Evolutionary conservation across 495 filamentous ascomycete species (phyloP), one percentile per base, ranked within the genome.

Genomic region (Podospora appendiculata): DNA sequence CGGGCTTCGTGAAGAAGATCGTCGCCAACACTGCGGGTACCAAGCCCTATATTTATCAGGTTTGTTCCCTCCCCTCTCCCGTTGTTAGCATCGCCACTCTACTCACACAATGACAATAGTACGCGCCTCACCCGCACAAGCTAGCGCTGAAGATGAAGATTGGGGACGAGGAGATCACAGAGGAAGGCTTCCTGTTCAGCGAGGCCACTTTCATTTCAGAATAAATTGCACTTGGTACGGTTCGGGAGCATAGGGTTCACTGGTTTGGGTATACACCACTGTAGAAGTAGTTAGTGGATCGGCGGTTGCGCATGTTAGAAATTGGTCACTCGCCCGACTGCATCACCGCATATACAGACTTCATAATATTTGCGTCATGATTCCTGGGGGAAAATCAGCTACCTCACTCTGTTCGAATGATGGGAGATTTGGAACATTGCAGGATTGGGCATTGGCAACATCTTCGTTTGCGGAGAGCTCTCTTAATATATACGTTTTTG

Each of bases 41-140:
- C 17, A 89, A 88, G 72, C 94, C 93, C 8, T 98, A 95, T 65
- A 96, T 98, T 63, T 98, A 95, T 73, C 92, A 95, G 80, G 90
- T 92, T 62, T 41, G 75, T 62, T 16, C 14, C 10, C 25, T 17
- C 6, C n/a, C 18, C 35, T 13, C 12, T 33, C 5, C 18, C 34
- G 7, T 42, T 4, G 2, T 32, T n/a, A 4, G 8, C 25, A 25
- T 25, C 25, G 5, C n/a, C 9, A 19, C 3, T 34, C 2, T 46
- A 40, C 65, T 70, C 58, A 73, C 61, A 17, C 3, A 2, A 6
- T 6, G 10, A 11, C 45, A 91, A 10, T 46, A 92, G 86, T 94
- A 81, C 67, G 74, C 74, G 1, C 85, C 87, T 16, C 68, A 76
- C 43, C 66, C 67, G 51, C 61, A 53, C 14, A 67, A 73, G 63